phyloP scores from a whole-genome alignment of 2,329 filamentous ascomycete genomes.

The Cercospora zeae-maydis region DNA sequence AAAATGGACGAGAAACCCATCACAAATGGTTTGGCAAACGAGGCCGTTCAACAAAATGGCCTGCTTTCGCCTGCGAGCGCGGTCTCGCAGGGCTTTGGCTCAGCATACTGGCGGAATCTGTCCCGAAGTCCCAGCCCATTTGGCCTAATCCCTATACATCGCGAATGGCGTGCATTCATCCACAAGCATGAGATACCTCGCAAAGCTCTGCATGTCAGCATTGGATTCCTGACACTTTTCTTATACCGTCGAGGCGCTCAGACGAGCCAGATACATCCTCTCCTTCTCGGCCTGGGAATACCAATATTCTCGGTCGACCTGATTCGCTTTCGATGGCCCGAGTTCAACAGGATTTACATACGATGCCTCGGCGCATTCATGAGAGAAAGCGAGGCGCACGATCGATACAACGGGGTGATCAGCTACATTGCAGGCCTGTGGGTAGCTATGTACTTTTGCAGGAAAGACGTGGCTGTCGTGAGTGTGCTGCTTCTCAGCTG shows the following conservation, averaged over 20 bases:
- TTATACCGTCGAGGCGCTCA: conserved; percentile 80
- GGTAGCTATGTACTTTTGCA: conserved; percentile 78
- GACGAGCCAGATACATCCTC: conserved; percentile 73
- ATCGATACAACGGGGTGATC: conserved; percentile 93
- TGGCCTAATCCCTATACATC: conserved; percentile 90
- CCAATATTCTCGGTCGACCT: conserved; percentile 81
- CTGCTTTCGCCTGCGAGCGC: conserved; percentile 34
- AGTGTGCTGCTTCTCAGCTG: conserved; percentile 87
- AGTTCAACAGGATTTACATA: conserved; percentile 85
- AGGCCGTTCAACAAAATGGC: conserved; percentile 24
- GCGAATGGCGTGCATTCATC: conserved; percentile 81
- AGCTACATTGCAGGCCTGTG: conserved; percentile 92
- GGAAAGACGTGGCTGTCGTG: conserved; percentile 90
- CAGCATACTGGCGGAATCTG: conserved; percentile 80
- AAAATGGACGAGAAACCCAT: conserved; percentile 30
- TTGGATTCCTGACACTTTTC: conserved; percentile 87
- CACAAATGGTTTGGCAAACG: conserved; percentile 24
- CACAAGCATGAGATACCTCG: conserved; percentile 96
- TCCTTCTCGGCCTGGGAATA: conserved; percentile 73
- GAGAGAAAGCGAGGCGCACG: conserved; percentile 85
- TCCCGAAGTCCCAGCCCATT: conserved; percentile 89
- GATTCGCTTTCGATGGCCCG: conserved; percentile 74
- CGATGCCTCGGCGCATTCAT: conserved; percentile 81
- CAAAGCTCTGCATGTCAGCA: conserved; percentile 90
- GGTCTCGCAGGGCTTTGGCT: conserved; percentile 55